Evolutionary conservation across 1,284 basidiomycete genomes (phyloP), one percentile per base, ranked within the genome.

Genomic region (Cryptococcus maquisensis): DNA sequence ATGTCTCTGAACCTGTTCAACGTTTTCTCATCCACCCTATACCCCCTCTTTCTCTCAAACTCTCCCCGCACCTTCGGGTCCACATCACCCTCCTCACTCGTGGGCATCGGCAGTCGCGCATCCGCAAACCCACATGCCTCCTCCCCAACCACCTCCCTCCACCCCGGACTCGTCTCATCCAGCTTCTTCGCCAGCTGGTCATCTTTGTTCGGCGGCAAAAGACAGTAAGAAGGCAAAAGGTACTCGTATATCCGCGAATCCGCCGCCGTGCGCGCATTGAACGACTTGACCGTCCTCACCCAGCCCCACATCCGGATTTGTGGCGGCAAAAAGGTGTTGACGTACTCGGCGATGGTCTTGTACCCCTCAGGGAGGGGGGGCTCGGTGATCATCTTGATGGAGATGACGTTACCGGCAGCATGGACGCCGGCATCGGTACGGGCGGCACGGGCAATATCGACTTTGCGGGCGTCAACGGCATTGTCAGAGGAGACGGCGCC

Each of bases 181-280:
- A 86, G 74, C 38, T 76, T 35, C 47, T 81, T 79, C 59, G 81
- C 78, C 37, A 91, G 80, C 4, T 82, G 80, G 45, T 85, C 85
- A 20, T 79, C 82, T 1, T 90, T 88, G 68, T 87, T 88, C 2
- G 96, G 93, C 2, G 95, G 94, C 18, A 98, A 81, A 56, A 98
- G 84, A 46, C 95, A 83, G 75, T 98, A 97, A 1, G 91, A 88
- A 0, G 96, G 96, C 63, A 99, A 86, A 75, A 91, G 90, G 75
- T 98, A 98, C 46, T 95, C 95, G 79, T 98, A 98, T 76, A 91
- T 89, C 56, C 95, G 83, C 62, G 91, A 94, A 73, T 97, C 94
- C 75, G 92, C 95, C 1, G 84, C 80, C 88, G 84, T 80, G 68
- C 93, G 81, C 3, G 94, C 91, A 64, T 93, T 90, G 80, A 99